Evolutionary conservation across 768 basidiomycete genomes (phyloP).

Genomic region (Xerocomus potaroensis): DNA sequence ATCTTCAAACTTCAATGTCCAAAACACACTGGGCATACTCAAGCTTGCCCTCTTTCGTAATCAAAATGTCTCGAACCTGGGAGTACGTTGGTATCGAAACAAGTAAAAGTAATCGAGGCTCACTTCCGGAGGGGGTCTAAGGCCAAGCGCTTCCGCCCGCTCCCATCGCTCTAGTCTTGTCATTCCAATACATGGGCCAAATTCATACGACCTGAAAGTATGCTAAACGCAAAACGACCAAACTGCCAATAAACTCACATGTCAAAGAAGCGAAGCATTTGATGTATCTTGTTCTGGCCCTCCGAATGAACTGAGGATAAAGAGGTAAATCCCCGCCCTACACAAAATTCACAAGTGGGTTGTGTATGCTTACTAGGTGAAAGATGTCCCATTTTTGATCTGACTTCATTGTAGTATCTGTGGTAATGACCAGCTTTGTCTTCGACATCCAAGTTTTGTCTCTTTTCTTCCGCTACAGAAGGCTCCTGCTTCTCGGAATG

Average conservation of each 20-base stretch:
- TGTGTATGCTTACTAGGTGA: slow-evolving; percentile 50
- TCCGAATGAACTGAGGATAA: slow-evolving; percentile 56
- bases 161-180: slow-evolving; percentile 87
- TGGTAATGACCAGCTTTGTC: slow-evolving; percentile 50
- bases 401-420: slow-evolving; percentile 45
- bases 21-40: slow-evolving; percentile 65
- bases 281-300: slow-evolving; percentile 57
- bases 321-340: slow-evolving; percentile 1
- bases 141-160: slow-evolving; percentile 69
- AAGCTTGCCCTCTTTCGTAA: slow-evolving; percentile 55
- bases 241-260: slow-evolving; percentile 40
- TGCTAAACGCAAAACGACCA: slow-evolving; percentile 1
- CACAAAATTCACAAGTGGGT: background rate
- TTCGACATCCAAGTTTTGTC: slow-evolving; percentile 37
- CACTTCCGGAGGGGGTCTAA: slow-evolving; percentile 79
- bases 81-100: background rate
- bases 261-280: slow-evolving; percentile 79
- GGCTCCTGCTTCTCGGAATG: slow-evolving; percentile 7
- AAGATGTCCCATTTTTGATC: slow-evolving; percentile 50
- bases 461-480: slow-evolving; percentile 11
- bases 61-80: slow-evolving; percentile 76
- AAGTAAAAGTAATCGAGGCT: slow-evolving; percentile 11
- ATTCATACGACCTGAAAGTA: slow-evolving; percentile 62
- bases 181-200: slow-evolving; percentile 75
- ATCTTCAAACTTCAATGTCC: slow-evolving; percentile 35